Evolutionary conservation across 1,139 yeast species (phyloP), one percentile per base, ranked within the genome.

Genomic region (Yamadazyma conglobata): DNA sequence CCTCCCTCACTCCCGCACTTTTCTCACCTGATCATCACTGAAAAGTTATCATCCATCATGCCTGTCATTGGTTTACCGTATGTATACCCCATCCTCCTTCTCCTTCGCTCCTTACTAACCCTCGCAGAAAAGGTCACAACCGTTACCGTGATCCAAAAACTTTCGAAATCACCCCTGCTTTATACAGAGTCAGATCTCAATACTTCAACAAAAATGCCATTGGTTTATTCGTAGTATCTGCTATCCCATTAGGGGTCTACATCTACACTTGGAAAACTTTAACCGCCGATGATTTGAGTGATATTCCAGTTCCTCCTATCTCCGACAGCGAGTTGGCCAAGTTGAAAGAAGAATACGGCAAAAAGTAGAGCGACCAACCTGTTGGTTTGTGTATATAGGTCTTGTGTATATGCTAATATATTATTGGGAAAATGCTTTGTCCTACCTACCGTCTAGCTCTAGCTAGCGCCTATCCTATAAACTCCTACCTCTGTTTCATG

Each of bases 281-380:
- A 51, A 77, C 77, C 42, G 77, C 77, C 40, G 96, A 88, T 52
- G 96, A 89, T 46, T 86, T 89, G 53, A 74, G 71, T 29, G 96
- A 88, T 54, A 84, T 89, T 47, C 96, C 96, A 30, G 79, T 89
- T 43, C 97, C 97, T 30, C 96, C 96, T 17, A 72, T 89, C 43
- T 73, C 81, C 25, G 94, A 85, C 38, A 78, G 71, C 33, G 94
- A 87, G 53, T 70, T 89, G 52, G 74, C 72, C 33, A 70, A 76
- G 56, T 72, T 89, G 61, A 78, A 72, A 57, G 67, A 71, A 51
- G 91, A 86, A 52, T 81, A 81, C 48, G 58, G 11, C 5, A 37
- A 33, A 24, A 26, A 29, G 27, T 35, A 27, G n/a, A 25, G 19
- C 25, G 15, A 22, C 22, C 20, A 27, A 28, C 15, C 10, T 10